Conservation (phyloP, 768 basidiomycete genomes). For the Naganishia onofrii region DNA sequence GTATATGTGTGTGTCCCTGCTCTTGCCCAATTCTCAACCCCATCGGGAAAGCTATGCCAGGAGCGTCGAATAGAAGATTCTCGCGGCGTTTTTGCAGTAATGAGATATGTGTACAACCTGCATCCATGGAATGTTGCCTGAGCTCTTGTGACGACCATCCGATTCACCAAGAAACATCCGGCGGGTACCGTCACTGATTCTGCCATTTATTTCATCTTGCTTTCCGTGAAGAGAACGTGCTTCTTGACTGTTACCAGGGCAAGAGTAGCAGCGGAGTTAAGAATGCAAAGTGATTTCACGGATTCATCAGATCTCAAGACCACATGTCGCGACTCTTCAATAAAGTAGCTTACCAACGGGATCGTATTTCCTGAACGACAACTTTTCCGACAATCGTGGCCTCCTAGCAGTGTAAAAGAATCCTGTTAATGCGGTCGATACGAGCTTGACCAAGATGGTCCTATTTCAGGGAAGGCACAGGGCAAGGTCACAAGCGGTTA, state of each 20-base stretch:
- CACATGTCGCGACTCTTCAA: not conserved
- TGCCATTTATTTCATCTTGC: slow-evolving; percentile 46
- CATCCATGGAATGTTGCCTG: not conserved
- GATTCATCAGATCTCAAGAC: not conserved
- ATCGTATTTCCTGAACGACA: slow-evolving; percentile 90
- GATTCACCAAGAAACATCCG: not conserved
- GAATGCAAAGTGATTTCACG: not conserved
- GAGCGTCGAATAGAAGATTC: not conserved
- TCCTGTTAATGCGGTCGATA: slow-evolving; percentile 87
- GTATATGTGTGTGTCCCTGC: not conserved
- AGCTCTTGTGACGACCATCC: not conserved
- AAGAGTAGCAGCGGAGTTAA: not conserved
- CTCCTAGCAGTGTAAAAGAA: slow-evolving; percentile 85
- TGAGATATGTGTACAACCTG: slow-evolving; percentile 17
- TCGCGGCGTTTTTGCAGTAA: not conserved
- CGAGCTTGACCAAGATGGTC: slow-evolving; percentile 78
- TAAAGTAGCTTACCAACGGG: slow-evolving; percentile 63
- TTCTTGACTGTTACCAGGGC: slow-evolving; percentile 39
- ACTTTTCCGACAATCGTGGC: slow-evolving; percentile 68
- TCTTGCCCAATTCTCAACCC: too few species aligned
- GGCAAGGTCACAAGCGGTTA: too few species aligned
- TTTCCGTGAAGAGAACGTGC: slow-evolving; percentile 50
- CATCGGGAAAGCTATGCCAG: too few species aligned
- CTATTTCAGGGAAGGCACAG: slow-evolving; percentile 52
- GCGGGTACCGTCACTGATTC: not conserved